Percentiles rank a stretch among this genome's conserved stretches.
phyloP scores from a whole-genome alignment of 2,329 filamentous ascomycete genomes.

The Scedosporium boydii region DNA sequence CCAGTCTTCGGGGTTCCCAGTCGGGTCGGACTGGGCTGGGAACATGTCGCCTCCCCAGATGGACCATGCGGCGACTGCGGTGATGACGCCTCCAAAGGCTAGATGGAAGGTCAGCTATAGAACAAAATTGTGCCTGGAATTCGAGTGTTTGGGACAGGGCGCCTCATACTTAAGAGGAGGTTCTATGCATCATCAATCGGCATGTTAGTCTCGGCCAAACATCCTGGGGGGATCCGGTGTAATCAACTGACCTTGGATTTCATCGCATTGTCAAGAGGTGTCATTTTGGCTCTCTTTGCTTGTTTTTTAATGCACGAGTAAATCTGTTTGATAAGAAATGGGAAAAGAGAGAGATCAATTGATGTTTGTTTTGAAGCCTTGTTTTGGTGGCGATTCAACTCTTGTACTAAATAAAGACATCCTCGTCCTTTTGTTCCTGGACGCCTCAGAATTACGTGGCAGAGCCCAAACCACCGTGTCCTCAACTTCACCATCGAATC shows the following conservation, averaged over 20 bases:
- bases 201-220: constrained; percentile 8
- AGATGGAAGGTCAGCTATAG: background rate
- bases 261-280: constrained; percentile 57
- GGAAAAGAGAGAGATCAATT: background rate
- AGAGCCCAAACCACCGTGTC: background rate
- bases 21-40: constrained; percentile 65
- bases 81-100: constrained; percentile 76
- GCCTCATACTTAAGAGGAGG: constrained; percentile 52
- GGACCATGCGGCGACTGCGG: constrained; percentile 70
- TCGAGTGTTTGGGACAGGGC: constrained; percentile 1
- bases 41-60: constrained; percentile 86
- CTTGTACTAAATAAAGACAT: background rate
- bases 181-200: constrained; percentile 36
- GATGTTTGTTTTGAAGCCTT: background rate
- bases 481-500: background rate
- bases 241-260: constrained; percentile 51
- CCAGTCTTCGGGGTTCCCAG: constrained; percentile 62
- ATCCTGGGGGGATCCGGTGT: too few species aligned
- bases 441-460: background rate
- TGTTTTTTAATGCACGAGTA: background rate
- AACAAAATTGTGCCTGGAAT: background rate
- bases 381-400: background rate
- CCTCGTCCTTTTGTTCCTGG: background rate
- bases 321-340: background rate
- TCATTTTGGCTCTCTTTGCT: constrained; percentile 20